These are phyloP conservation scores for Calycina marina DNA, from an alignment of 2,329 filamentous ascomycete genomes.

Conservation along the genomic window DNA sequence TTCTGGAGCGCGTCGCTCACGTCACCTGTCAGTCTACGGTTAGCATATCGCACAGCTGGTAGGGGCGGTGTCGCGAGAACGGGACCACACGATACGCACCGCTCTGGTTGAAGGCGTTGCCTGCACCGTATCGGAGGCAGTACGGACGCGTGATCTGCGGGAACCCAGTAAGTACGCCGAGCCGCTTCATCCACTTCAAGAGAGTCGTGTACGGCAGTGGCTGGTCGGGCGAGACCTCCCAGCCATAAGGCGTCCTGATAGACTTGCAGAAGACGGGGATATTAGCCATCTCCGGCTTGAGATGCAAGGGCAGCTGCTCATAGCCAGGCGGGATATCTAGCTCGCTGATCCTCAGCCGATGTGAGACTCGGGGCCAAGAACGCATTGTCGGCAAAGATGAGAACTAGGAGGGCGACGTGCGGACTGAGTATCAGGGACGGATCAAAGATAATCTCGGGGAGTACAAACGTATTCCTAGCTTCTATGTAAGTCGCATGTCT, in stretches of 20 bases:
- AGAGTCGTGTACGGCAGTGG: slow-evolving; percentile 13
- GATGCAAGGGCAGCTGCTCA: slow-evolving; percentile 12
- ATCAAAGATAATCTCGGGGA: slow-evolving; percentile 25
- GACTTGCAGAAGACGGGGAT: slow-evolving; percentile 16
- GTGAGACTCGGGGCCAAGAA: slow-evolving; percentile 16
- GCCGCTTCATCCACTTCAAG: slow-evolving; percentile 9
- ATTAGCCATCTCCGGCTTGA: slow-evolving; percentile 12
- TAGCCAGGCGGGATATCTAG: slow-evolving; percentile 19
- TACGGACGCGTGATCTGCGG: slow-evolving; percentile 10
- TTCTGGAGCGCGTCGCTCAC: slow-evolving; percentile 12
- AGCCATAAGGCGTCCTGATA: slow-evolving; percentile 11
- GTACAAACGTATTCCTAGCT: slow-evolving; percentile 21
- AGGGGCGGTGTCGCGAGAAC: no score
- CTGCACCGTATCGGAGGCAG: slow-evolving; percentile 11
- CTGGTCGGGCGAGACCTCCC: slow-evolving; percentile 12
- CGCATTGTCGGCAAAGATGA: slow-evolving; percentile 17
- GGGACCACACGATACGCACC: slow-evolving; percentile 6
- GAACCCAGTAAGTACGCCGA: slow-evolving; percentile 12
- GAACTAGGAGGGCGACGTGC: slow-evolving; percentile 22
- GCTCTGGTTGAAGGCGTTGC: slow-evolving; percentile 14
- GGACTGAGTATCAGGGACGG: slow-evolving; percentile 24
- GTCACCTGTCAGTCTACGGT: slow-evolving; percentile 5
- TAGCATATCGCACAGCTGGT: slow-evolving; percentile 8
- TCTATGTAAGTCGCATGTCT: slow-evolving; percentile 5
- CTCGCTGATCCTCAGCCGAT: slow-evolving; percentile 11